Evolutionary conservation across 2,329 filamentous ascomycete species (phyloP).

Genomic region (Fusarium verticillioides): DNA sequence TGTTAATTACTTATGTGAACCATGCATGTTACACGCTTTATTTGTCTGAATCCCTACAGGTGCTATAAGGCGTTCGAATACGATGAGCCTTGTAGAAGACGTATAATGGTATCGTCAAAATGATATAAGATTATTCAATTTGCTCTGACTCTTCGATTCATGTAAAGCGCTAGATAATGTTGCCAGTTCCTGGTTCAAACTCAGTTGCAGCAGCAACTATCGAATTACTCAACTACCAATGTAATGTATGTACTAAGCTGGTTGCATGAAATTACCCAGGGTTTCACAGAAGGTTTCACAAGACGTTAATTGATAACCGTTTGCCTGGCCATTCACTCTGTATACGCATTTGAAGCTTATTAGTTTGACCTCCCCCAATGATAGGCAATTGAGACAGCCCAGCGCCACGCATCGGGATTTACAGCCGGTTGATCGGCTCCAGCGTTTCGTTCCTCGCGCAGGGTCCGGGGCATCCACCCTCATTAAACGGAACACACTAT

Average conservation of each 20-base stretch:
- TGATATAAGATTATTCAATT: neutral
- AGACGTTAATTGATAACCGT: slow-evolving; percentile 4
- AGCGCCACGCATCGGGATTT: slow-evolving; percentile 28
- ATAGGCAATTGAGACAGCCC: slow-evolving; percentile 13
- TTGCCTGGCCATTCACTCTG: neutral
- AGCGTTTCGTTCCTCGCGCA: slow-evolving; percentile 19
- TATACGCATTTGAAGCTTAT: slow-evolving; percentile 1
- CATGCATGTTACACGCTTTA: neutral
- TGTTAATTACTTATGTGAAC: neutral
- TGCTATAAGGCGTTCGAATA: neutral
- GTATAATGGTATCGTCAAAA: neutral
- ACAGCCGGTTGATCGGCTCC: slow-evolving; percentile 26
- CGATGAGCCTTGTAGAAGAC: neutral
- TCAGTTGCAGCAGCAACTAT: neutral
- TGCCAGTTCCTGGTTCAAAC: neutral
- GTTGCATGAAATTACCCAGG: slow-evolving; percentile 8
- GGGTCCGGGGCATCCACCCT: slow-evolving; percentile 27
- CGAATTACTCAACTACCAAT: neutral
- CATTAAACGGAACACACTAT: no score
- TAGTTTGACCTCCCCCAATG: neutral
- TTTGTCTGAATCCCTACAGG: neutral
- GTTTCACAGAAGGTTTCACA: slow-evolving; percentile 16
- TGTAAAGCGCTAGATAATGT: neutral
- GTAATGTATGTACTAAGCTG: neutral
- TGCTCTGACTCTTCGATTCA: neutral